phyloP scores from a whole-genome alignment of 1,139 yeast species.

The Lodderomyces oxycetoniae region DNA sequence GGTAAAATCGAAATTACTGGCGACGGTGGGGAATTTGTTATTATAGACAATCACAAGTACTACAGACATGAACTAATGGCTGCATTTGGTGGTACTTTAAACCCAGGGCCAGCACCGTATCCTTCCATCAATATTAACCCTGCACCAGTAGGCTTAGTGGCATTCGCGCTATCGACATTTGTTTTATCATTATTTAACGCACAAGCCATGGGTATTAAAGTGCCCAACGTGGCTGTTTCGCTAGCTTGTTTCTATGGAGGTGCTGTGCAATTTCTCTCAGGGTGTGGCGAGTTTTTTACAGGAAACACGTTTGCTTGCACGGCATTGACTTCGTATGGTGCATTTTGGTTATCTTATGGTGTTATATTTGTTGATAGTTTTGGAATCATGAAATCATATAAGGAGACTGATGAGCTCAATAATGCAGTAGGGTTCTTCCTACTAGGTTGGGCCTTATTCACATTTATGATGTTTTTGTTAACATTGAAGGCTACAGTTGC shows the following conservation, averaged over 20 bases:
- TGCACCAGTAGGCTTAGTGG: constrained; percentile 37
- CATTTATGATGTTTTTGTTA: constrained; percentile 33
- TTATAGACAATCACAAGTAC: constrained; percentile 25
- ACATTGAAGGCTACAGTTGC: constrained; percentile 44
- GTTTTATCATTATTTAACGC: constrained; percentile 41
- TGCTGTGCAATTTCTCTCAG: constrained; percentile 43
- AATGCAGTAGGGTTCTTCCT: constrained; percentile 41
- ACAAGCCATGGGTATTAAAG: constrained; percentile 35
- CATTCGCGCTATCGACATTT: constrained; percentile 49
- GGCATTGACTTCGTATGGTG: constrained; percentile 41
- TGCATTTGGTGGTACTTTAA: constrained; percentile 40
- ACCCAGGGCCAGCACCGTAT: constrained; percentile 38
- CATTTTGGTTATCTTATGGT: constrained; percentile 40
- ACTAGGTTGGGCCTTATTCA: constrained; percentile 43
- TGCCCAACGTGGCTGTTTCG: constrained; percentile 40
- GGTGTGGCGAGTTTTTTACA: constrained; percentile 46
- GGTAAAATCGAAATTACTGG: too few species aligned
- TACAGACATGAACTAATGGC: constrained; percentile 29
- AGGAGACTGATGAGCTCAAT: constrained; percentile 25
- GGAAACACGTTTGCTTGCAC: constrained; percentile 42
- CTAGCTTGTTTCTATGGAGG: constrained; percentile 46
- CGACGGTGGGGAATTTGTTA: constrained; percentile 20
- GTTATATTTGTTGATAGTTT: constrained; percentile 30
- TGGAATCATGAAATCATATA: constrained; percentile 59
- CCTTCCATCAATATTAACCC: constrained; percentile 21